Base-by-base conservation (phyloP, 345 rosid genomes). In the Viola odorata region DNA sequence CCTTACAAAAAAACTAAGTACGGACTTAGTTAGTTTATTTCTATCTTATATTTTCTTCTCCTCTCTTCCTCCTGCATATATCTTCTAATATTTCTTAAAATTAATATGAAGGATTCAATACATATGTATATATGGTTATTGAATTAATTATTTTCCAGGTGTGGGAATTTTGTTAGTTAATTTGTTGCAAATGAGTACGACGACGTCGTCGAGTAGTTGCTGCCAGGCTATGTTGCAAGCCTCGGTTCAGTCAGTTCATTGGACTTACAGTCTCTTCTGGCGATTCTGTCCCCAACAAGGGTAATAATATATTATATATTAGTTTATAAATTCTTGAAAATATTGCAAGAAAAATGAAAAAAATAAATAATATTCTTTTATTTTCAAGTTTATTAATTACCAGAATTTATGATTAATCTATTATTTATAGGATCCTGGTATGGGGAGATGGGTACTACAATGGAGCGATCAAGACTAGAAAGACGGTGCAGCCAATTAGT, bases 241-340 rank as follows among this genome's bases (percentile, higher is more conserved):
- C 23, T 88, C 88, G 47, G 96, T 95, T 70, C 91, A 91, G 77
- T 91, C 97, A 6, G 89, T 91, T 70, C 83, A 80, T 7, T 95
- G 99, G 99, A 91, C 96, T 52, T 95, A 95, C 69, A 78, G 96
- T 70, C 84, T 95, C 71, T 86, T 86, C 62, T 95, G 99, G 99
- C 91, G 88, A 75, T 14, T 84, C 50, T 91, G 92, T 78, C 97
- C 99, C 0, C 97, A 84, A 57, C 91, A 88, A 86, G 85, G 97
- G 99, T 94, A 80, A 54, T 45, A 37, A 55, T n/a, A 37, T 52
- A 48, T 38, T 17, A 39, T 16, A 4, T 5, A 44, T 11, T 44
- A 6, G 3, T 44, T 44, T 7, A 44, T 44, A 6, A 6, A 11
- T 3, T 44, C 12, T 44, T 44, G 7, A 11, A 10, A 42, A 42